Evolutionary conservation across 257 asterid genomes (phyloP).

Genomic region (Ligustrum vulgare): DNA sequence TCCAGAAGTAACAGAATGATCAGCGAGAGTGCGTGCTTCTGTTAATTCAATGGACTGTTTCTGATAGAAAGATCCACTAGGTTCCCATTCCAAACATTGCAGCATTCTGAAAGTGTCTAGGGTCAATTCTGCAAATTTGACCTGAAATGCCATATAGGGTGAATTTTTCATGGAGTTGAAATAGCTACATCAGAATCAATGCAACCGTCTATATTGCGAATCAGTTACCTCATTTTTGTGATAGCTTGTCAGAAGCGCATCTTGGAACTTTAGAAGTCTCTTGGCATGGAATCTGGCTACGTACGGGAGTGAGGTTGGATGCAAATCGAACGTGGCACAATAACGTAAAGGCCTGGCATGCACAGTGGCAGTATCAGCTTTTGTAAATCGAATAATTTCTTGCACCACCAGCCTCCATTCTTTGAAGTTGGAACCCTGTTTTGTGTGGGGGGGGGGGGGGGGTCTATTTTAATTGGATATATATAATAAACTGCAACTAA

Average conservation of each 20-base stretch:
- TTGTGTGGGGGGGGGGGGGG: constrained; percentile 31
- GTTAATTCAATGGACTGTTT: constrained; percentile 55
- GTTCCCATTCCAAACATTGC: constrained; percentile 99
- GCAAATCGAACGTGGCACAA: constrained; percentile 68
- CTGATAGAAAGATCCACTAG: constrained; percentile 77
- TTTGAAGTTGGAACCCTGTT: constrained; percentile 91
- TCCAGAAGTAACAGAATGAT: constrained; percentile 83
- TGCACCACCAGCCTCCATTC: constrained; percentile 96
- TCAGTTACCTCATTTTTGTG: constrained; percentile 77
- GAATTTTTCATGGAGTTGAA: constrained; percentile 12
- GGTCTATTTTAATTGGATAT: constrained; percentile 16
- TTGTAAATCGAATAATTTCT: constrained; percentile 76
- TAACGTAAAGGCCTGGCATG: constrained; percentile 76
- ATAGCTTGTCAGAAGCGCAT: constrained; percentile 86
- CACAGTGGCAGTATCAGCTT: constrained; percentile 51
- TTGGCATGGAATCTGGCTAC: constrained; percentile 94
- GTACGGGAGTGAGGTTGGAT: constrained; percentile 74
- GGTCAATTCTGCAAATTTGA: constrained; percentile 89
- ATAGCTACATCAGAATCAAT: constrained; percentile 4
- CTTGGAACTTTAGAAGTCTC: constrained; percentile 86
- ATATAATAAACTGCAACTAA: constrained; percentile 33
- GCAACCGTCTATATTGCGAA: neutral
- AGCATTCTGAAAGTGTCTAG: constrained; percentile 92
- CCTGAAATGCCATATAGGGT: constrained; percentile 46
- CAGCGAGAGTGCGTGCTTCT: constrained; percentile 57